A percentile compares a stretch with the other conserved stretches of the same genome.
These are phyloP conservation scores for Fusarium chaquense DNA, from an alignment of 2,329 filamentous ascomycete genomes.

Conservation along the genomic window DNA sequence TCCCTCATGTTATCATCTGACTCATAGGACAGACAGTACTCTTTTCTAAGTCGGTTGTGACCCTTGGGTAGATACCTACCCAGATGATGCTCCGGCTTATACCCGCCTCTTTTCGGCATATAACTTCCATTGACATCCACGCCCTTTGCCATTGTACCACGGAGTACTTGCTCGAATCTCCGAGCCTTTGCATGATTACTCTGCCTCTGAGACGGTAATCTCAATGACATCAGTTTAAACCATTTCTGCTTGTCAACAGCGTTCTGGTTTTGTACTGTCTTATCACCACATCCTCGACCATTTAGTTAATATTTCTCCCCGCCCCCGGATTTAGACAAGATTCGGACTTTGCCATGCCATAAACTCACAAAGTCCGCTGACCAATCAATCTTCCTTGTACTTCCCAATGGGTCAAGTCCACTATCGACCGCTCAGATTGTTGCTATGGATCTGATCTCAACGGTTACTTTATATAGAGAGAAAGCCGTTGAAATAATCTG, in stretches of 20 bases:
- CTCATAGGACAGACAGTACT: constrained; percentile 6
- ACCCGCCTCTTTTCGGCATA: constrained; percentile 26
- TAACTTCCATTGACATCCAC: constrained; percentile 42
- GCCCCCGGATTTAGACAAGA: constrained; percentile 43
- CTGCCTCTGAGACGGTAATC: neutral
- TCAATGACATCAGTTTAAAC: constrained; percentile 12
- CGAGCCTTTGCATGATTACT: neutral
- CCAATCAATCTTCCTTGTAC: constrained; percentile 32
- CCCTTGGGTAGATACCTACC: neutral
- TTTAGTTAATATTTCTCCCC: constrained; percentile 20
- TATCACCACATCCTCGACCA: constrained; percentile 38
- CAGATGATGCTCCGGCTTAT: constrained; percentile 13
- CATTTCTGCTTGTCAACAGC: neutral
- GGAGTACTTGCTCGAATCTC: constrained; percentile 26
- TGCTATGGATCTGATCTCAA: neutral
- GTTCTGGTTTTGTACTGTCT: neutral
- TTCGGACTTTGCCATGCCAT: constrained; percentile 40
- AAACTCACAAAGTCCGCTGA: constrained; percentile 6
- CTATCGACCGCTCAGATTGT: constrained; percentile 9
- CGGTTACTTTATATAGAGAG: neutral
- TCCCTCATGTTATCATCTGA: constrained; percentile 12
- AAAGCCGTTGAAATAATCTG: neutral
- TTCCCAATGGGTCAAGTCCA: constrained; percentile 14
- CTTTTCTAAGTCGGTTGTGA: neutral
- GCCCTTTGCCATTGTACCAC: constrained; percentile 36